phyloP scores from a whole-genome alignment of 176 grass and related monocot genomes.

The Poa annua region DNA sequence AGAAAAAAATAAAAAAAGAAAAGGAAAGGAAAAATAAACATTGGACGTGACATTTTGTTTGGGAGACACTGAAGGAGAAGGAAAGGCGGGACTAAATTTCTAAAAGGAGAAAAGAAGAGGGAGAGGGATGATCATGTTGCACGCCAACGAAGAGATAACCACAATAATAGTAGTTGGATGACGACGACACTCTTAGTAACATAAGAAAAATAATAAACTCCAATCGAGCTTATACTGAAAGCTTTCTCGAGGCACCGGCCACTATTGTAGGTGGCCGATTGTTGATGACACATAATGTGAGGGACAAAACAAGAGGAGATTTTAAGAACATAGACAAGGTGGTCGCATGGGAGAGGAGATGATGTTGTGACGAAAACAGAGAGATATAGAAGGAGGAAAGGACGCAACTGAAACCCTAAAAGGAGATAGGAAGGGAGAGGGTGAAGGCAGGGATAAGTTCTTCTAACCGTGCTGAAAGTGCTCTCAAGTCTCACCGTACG shows the following conservation, averaged over 20 bases:
- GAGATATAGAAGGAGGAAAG: background rate
- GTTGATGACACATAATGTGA: background rate
- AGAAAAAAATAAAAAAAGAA: background rate
- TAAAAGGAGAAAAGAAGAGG: background rate
- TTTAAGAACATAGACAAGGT: background rate
- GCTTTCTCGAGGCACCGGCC: background rate
- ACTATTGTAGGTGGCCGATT: background rate
- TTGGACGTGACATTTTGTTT: background rate
- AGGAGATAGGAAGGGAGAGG: too few relatives aligned
- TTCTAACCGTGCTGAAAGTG: too few relatives aligned
- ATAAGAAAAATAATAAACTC: background rate
- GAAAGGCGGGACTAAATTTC: too few relatives aligned
- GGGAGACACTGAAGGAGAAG: background rate
- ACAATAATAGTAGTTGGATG: background rate
- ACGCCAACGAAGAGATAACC: background rate
- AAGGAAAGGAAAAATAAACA: background rate
- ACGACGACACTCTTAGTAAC: background rate
- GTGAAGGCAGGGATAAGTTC: too few relatives aligned
- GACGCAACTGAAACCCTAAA: background rate
- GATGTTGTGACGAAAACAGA: background rate
- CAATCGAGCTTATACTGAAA: background rate
- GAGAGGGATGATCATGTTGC: background rate
- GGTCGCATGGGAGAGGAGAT: background rate
- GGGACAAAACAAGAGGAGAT: background rate
- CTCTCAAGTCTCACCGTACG: too few relatives aligned